Evolutionary conservation across 169 alveolate genomes (phyloP).

Genomic region (Plasmodium sp.): DNA sequence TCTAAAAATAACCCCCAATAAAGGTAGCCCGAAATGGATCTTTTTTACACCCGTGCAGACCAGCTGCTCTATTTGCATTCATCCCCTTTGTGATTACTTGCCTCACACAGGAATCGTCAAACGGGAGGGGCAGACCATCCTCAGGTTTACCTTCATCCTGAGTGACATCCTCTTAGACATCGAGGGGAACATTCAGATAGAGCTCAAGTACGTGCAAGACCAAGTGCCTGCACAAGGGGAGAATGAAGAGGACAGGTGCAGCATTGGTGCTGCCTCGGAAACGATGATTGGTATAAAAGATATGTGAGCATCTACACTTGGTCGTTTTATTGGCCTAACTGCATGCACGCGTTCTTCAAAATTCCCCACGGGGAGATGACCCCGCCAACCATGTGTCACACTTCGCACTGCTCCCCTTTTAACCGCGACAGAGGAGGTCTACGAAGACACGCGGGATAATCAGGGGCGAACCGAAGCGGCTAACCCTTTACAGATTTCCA

Average conservation of each 20-base stretch:
- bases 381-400: neutral
- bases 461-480: neutral
- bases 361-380: neutral
- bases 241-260: neutral
- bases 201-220: constrained; percentile 23
- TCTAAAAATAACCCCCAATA: constrained; percentile 46
- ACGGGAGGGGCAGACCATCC: constrained; percentile 21
- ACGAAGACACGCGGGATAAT: constrained; percentile 65
- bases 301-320: neutral
- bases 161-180: constrained; percentile 64
- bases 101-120: constrained; percentile 34
- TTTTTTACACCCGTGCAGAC: neutral
- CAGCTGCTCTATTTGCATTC: neutral
- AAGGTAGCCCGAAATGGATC: constrained; percentile 32
- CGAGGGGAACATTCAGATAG: constrained; percentile 74
- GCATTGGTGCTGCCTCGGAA: neutral
- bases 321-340: neutral
- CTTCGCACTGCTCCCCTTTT: neutral
- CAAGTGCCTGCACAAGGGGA: neutral
- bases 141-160: constrained; percentile 48
- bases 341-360: neutral
- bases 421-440: constrained; percentile 46
- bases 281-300: constrained; percentile 53
- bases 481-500: constrained; percentile 12
- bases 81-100: neutral